phyloP scores from a whole-genome alignment of 2,329 filamentous ascomycete species.

The Cadophora luteo-olivacea region DNA sequence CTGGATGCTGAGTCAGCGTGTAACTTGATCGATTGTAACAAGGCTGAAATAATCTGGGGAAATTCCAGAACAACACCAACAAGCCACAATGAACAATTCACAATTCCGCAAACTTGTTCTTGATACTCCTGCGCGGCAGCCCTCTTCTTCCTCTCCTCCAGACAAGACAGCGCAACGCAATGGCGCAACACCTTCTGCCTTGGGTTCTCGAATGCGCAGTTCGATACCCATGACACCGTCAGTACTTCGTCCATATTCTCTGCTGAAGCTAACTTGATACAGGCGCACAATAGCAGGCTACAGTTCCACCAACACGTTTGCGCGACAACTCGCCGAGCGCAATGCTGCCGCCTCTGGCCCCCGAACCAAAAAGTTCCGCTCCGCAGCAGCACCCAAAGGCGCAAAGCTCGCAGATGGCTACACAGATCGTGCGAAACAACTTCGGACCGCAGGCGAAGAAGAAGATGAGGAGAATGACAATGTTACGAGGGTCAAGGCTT shows the following conservation, averaged over 20 bases:
- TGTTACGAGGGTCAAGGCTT: constrained; percentile 72
- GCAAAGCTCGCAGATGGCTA: constrained; percentile 82
- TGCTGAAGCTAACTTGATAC: constrained; percentile 13
- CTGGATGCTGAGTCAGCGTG: background rate
- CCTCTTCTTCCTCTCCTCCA: constrained; percentile 33
- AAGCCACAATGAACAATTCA: constrained; percentile 84
- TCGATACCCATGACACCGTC: constrained; percentile 96
- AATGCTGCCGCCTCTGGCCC: constrained; percentile 43
- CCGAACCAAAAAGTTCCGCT: constrained; percentile 76
- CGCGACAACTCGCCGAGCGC: constrained; percentile 82
- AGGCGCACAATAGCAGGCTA: constrained; percentile 37
- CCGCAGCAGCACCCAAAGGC: constrained; percentile 79
- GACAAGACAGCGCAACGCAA: constrained; percentile 46
- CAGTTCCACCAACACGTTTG: constrained; percentile 65
- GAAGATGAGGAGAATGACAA: constrained; percentile 56
- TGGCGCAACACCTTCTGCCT: constrained; percentile 57
- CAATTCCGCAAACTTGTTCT: constrained; percentile 86
- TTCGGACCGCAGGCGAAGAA: constrained; percentile 62
- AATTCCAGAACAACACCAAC: background rate
- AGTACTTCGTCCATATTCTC: constrained; percentile 43
- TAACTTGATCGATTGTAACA: background rate
- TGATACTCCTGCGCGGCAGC: constrained; percentile 53
- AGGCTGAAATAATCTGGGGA: constrained; percentile 1
- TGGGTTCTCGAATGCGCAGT: constrained; percentile 79
- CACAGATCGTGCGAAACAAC: constrained; percentile 76